Evolutionary conservation across 176 grass and related monocot genomes (phyloP), one percentile per base, ranked within the genome.

Genomic region (Oryza officinalis): DNA sequence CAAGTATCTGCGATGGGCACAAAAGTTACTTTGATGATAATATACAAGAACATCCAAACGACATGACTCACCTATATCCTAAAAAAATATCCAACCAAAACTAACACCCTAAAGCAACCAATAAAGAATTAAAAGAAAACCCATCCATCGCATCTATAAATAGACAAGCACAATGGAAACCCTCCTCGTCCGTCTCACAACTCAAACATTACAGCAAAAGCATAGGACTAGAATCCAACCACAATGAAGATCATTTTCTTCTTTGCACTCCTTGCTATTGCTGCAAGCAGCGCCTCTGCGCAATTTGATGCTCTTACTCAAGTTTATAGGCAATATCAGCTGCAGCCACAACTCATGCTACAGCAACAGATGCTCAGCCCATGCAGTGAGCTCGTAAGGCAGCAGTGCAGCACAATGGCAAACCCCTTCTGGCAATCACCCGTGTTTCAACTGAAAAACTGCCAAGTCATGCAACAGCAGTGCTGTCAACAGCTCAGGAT

Each of bases 181-280:
- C 18, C 22, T 3, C 69, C 3, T 43, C 37, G n/a, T 25, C 37
- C 2, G 14, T 41, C 22, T 22, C 66, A 37, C 8, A 37, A 0
- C 66, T 10, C 20, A 32, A 32, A 32, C 3, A 32, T 32, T 32
- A 32, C 31, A 32, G 31, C 31, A 2, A 32, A 32, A 32, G 31
- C 31, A 32, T 32, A 32, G 31, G 0, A 6, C 33, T 35, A 35
- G 5, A 60, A 61, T 32, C 13, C 1, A 8, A 3, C 50, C 30
- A 26, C 52, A 31, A 76, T 63, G 52, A 76, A 76, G 32, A 61
- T n/a, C 52, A 25, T 76, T 31, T 10, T 76, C 30, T 26, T 61
- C 74, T 20, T 40, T n/a, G 52, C 52, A 26, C 30, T 76, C 30
- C 22, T 76, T 13, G 33, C 52, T 32, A 22, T 76, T n/a, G 10